Evolutionary conservation across 2,329 filamentous ascomycete species (phyloP), one percentile per base, ranked within the genome.

Genomic region (Rhynchosporium secalis): DNA sequence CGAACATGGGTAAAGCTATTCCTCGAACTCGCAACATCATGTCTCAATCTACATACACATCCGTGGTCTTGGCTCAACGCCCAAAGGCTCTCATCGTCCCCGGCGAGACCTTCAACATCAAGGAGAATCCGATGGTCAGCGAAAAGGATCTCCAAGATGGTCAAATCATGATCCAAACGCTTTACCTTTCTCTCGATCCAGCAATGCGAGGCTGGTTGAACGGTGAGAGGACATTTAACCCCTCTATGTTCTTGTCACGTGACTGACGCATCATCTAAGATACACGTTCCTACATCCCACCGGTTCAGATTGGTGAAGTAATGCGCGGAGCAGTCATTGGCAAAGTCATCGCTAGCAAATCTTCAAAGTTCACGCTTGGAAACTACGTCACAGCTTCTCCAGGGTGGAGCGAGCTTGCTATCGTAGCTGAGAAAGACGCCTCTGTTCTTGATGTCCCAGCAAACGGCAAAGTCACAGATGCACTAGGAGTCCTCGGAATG

Each of bases 201-300:
- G 87, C 88, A n/a, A 91, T 91, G 88, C 83, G 89, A 69, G 85
- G 85, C 62, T 91, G 87, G 87, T 75, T 92, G 26, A 88, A 83
- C 65, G 81, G 62, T 61, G 33, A 29, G 52, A 36, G 9, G 33
- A 52, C 4, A 1, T 20, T 20, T 12, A 31, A 29, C 46, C 8
- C 26, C n/a, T 49, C 20, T 31, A 26, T 33, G 9, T 41, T n/a
- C 41, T 48, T 56, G 43, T 40, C 56, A 65, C 55, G 58, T 61
- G 49, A 64, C 62, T 59, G 3, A 64, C n/a, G 9, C n/a, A 48
- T 15, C 15, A n/a, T 7, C 20, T 36, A 46, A 64, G 79, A 79
- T 56, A 76, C 77, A 43, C 78, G 83, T 36, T 84, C 87, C 1
- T 92, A 92, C 75, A 73, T 90, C 1, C 85, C 87, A 0, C 87